Evolutionary conservation across 2,329 filamentous ascomycete species (phyloP).

Genomic region (Leptographium radiaticola): DNA sequence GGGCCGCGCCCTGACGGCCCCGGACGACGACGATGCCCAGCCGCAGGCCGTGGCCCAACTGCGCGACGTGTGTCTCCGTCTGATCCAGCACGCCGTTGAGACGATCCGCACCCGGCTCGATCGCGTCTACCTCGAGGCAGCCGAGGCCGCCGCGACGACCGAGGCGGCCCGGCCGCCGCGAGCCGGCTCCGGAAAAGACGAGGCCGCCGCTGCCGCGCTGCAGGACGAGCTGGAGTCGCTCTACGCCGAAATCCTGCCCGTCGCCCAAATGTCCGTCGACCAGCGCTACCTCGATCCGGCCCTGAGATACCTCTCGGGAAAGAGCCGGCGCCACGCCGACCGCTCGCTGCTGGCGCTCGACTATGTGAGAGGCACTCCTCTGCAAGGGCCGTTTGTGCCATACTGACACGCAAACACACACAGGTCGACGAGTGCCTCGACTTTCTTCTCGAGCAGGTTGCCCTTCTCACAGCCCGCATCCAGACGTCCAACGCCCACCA

Average conservation of each 20-base stretch:
- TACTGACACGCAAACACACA: slow-evolving; percentile 16
- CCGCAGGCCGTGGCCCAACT: slow-evolving; percentile 40
- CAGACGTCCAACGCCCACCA: slow-evolving; percentile 34
- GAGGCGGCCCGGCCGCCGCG: slow-evolving; percentile 23
- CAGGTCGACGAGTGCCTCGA: slow-evolving; percentile 40
- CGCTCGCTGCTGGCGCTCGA: slow-evolving; percentile 32
- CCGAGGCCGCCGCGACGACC: slow-evolving; percentile 14
- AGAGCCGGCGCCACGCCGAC: slow-evolving; percentile 28
- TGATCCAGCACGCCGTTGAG: slow-evolving; percentile 46
- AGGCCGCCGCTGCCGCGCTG: slow-evolving; percentile 33
- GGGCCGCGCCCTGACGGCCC: slow-evolving; percentile 43
- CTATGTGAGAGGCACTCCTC: slow-evolving; percentile 43
- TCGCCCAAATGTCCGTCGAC: slow-evolving; percentile 58
- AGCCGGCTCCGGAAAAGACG: neutral
- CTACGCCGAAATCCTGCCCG: slow-evolving; percentile 54
- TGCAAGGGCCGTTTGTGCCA: neutral
- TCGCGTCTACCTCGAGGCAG: slow-evolving; percentile 38
- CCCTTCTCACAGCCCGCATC: slow-evolving; percentile 26
- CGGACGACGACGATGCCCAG: slow-evolving; percentile 28
- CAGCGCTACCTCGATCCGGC: slow-evolving; percentile 54
- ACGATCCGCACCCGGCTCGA: slow-evolving; percentile 40
- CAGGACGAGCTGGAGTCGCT: slow-evolving; percentile 56
- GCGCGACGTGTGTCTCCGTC: slow-evolving; percentile 43
- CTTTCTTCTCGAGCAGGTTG: slow-evolving; percentile 34
- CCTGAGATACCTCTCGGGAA: slow-evolving; percentile 28